phyloP scores from a whole-genome alignment of 108 stramenopile species.

The Skeletonema menzelii region DNA sequence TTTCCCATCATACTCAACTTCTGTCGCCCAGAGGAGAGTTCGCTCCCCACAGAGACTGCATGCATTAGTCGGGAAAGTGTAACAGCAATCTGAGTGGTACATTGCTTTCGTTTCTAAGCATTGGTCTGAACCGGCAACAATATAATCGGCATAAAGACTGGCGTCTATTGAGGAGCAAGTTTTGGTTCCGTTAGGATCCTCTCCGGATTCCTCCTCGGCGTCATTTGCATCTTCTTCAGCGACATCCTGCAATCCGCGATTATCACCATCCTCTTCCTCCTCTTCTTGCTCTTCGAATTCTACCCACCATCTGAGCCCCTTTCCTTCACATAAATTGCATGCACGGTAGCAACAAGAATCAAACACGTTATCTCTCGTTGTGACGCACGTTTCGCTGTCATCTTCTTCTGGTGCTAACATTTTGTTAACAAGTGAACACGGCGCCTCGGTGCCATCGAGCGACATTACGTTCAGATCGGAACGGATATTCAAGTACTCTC shows the following conservation, averaged over 20 bases:
- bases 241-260: neutral
- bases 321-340: slow-evolving; percentile 38
- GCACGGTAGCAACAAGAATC: slow-evolving; percentile 40
- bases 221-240: neutral
- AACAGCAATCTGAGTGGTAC: slow-evolving; percentile 39
- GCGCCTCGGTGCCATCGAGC: slow-evolving; percentile 23
- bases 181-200: neutral
- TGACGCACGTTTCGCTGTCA: slow-evolving; percentile 19
- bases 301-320: slow-evolving; percentile 46
- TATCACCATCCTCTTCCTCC: neutral
- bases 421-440: slow-evolving; percentile 26
- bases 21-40: slow-evolving; percentile 36
- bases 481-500: slow-evolving; percentile 28
- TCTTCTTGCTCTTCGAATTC: slow-evolving; percentile 27
- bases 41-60: slow-evolving; percentile 32
- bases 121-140: slow-evolving; percentile 31
- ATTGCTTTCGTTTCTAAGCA: slow-evolving; percentile 24
- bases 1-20: slow-evolving; percentile 26
- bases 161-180: slow-evolving; percentile 47
- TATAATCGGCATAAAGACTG: slow-evolving; percentile 31
- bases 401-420: slow-evolving; percentile 44
- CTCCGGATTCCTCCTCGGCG: neutral
- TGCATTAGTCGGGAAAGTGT: slow-evolving; percentile 32
- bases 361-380: slow-evolving; percentile 28
- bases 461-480: slow-evolving; percentile 33